Percentiles rank a stretch among this genome's conserved stretches.
Conservation (phyloP, 108 stramenopile genomes). For the Nitzschia sp. region DNA sequence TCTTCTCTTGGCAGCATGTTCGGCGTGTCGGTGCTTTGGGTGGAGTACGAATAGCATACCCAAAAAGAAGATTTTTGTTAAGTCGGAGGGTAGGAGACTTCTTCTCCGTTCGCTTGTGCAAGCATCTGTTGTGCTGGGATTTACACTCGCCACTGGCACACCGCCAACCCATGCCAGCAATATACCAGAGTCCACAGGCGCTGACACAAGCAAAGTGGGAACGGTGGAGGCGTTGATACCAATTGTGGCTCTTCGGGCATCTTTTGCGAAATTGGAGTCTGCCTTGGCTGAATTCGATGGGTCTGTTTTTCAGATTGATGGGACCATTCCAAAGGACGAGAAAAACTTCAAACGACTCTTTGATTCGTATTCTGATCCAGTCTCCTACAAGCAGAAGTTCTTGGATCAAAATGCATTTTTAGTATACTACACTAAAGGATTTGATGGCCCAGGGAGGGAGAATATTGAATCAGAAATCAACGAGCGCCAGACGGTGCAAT, state of each 20-base stretch:
- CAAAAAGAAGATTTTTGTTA: too few species aligned
- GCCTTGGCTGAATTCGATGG: background rate
- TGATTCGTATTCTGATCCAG: constrained; percentile 76
- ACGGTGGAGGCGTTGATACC: constrained; percentile 58
- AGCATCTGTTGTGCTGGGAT: background rate
- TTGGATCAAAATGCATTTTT: constrained; percentile 86
- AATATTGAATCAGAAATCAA: constrained; percentile 40
- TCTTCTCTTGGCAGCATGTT: background rate
- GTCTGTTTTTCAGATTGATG: background rate
- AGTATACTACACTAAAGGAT: constrained; percentile 86
- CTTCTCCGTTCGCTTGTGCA: background rate
- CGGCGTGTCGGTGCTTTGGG: background rate
- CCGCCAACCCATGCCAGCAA: constrained; percentile 45
- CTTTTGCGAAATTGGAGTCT: constrained; percentile 25
- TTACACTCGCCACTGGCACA: background rate
- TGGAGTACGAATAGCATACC: background rate
- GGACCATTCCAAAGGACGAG: constrained; percentile 55
- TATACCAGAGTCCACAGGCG: constrained; percentile 60
- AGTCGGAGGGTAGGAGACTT: background rate
- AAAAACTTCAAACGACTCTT: constrained; percentile 71
- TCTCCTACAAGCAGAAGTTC: constrained; percentile 85
- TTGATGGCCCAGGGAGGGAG: constrained; percentile 75
- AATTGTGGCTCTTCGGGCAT: constrained; percentile 43
- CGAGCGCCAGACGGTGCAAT: constrained; percentile 65
- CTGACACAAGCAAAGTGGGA: constrained; percentile 58